Base-by-base conservation (phyloP, 345 rosid genomes). In the Camelina neglecta region DNA sequence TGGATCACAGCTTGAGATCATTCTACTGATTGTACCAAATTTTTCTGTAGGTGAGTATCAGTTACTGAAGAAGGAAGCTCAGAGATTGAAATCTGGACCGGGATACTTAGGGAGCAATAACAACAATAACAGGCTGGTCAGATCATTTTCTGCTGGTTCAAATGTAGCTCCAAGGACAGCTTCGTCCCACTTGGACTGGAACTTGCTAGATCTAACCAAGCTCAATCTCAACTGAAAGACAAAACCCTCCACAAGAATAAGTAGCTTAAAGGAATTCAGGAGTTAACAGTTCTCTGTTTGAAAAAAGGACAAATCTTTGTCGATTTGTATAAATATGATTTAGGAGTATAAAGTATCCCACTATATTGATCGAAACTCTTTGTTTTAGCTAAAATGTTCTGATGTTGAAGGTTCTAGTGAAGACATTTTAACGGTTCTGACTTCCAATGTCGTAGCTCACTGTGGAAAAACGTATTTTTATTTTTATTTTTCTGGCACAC, bases 51-150 rank as follows among this genome's bases (percentile, higher is more conserved):
- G 83, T 71, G 80, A 84, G 61, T 79, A 86, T 58, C 87, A 77
- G 81, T 58, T 82, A 65, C 81, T 88, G 84, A 87, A 80, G 83
- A 86, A 79, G 76, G 93, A 90, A 86, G 87, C 80, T 20, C 88
- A 83, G 76, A 84, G 83, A 60, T 77, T 90, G 84, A 86, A 79
- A 71, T 31, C 60, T 8, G 75, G 79, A 74, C 36, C 82, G 51
- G 82, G 81, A 23, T 53, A 51, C 64, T 70, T 77, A 31, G 69
- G 88, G 33, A 78, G 51, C 73, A 72, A 60, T 44, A 78, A 79
- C 74, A 83, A 63, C 71, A 70, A 56, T 48, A 78, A 82, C 76
- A 83, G 73, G 62, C 23, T 66, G 73, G 79, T 71, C 55, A 56
- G 83, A 55, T 65, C 81, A 60, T 67, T 53, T 55, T 78, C 81